Conservation (phyloP, 2,329 filamentous ascomycete genomes). For the Aspergillus alliaceus region DNA sequence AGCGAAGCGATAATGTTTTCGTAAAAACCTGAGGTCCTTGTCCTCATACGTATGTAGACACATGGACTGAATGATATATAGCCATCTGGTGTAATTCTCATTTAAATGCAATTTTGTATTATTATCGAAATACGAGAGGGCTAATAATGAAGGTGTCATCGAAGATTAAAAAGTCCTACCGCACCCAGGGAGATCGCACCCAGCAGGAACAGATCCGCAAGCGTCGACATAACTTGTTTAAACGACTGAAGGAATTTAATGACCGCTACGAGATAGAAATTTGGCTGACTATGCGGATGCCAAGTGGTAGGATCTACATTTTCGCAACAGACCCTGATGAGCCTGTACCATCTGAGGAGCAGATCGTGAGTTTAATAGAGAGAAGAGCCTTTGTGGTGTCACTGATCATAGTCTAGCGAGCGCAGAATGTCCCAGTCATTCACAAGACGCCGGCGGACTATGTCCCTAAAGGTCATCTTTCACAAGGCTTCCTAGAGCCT, state of each 20-base stretch:
- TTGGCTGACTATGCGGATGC: slow-evolving; percentile 3
- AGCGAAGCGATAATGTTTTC: too few relatives aligned
- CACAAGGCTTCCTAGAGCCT: neutral
- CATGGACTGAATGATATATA: neutral
- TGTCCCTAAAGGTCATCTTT: neutral
- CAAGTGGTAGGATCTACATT: slow-evolving; percentile 2
- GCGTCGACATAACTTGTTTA: slow-evolving; percentile 2
- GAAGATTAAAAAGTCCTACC: neutral
- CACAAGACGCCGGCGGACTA: slow-evolving; percentile 2
- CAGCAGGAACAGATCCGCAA: neutral
- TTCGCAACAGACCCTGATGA: slow-evolving; percentile 3
- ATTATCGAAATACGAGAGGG: neutral
- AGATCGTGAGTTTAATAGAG: neutral
- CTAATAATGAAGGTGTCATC: neutral
- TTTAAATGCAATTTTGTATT: neutral
- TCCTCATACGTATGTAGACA: too few relatives aligned
- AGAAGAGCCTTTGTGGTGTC: neutral
- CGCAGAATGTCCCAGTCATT: neutral
- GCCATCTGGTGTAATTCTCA: neutral
- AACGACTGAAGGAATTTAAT: slow-evolving; percentile 2
- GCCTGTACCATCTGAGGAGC: neutral
- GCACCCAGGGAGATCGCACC: neutral
- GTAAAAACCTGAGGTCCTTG: too few relatives aligned
- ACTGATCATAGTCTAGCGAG: slow-evolving; percentile 1
- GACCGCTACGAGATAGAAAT: slow-evolving; percentile 1